Conservation (phyloP, 2,329 filamentous ascomycete species). For the Arthrobotrys iridis region DNA sequence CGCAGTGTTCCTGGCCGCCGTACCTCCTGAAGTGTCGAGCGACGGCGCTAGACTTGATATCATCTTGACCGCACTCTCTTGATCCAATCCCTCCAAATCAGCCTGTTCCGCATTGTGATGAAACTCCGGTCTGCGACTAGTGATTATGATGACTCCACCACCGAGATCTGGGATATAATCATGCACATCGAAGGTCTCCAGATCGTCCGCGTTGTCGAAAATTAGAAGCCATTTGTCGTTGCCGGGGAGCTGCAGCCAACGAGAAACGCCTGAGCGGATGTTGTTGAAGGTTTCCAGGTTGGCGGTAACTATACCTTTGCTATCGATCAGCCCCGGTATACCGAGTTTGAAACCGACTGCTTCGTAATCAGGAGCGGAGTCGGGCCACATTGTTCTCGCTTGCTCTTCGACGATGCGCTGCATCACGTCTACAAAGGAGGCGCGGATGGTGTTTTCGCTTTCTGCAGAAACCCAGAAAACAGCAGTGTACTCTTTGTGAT, state of each 20-base stretch:
- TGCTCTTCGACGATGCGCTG: conserved; percentile 8
- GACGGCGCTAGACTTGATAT: not conserved
- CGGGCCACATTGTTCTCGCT: not conserved
- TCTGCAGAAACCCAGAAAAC: conserved; percentile 57
- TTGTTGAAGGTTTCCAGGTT: not conserved
- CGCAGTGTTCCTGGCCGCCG: no score
- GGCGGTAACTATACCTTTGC: not conserved
- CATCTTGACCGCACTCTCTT: not conserved
- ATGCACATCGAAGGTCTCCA: conserved; percentile 10
- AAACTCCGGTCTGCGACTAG: conserved; percentile 17
- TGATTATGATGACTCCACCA: conserved; percentile 2
- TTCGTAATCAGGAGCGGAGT: conserved; percentile 11
- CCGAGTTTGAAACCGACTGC: conserved; percentile 16
- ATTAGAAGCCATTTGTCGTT: conserved; percentile 19
- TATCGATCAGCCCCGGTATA: conserved; percentile 6
- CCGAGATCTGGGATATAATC: conserved; percentile 11
- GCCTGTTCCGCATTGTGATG: not conserved
- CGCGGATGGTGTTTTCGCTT: conserved; percentile 4
- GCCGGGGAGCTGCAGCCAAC: not conserved
- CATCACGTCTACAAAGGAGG: conserved; percentile 1
- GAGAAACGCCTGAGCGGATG: not conserved
- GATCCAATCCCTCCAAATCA: not conserved
- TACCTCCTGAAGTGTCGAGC: no score
- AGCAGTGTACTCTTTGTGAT: conserved; percentile 53
- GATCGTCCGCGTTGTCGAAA: conserved; percentile 36